Percentiles rank a stretch among this genome's conserved stretches.
These are phyloP conservation scores for Diutina pseudorugosa DNA, from an alignment of 1,139 yeast genomes.

Conservation along the genomic window DNA sequence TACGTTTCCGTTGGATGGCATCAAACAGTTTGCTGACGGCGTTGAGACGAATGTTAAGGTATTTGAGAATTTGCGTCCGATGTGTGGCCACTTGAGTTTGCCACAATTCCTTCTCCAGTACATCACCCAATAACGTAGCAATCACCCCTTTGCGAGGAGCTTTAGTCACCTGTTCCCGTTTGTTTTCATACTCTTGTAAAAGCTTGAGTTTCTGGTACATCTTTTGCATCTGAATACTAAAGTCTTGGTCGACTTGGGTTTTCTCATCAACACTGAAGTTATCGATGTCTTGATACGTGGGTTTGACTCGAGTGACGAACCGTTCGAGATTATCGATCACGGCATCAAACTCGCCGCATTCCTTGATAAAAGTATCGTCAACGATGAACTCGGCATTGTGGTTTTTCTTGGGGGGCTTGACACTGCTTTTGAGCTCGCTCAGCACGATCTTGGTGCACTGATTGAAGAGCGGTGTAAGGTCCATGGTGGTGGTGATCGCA, in stretches of 20 bases:
- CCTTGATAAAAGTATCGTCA: constrained; percentile 40
- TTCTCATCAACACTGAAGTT: constrained; percentile 35
- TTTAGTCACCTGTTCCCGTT: constrained; percentile 18
- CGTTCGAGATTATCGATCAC: constrained; percentile 26
- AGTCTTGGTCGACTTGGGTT: constrained; percentile 43
- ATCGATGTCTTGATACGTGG: constrained; percentile 30
- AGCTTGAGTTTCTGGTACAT: constrained; percentile 36
- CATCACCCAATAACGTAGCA: constrained; percentile 20
- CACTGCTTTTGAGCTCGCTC: constrained; percentile 13
- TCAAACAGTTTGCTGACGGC: constrained; percentile 23
- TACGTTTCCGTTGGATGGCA: constrained; percentile 30
- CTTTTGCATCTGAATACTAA: constrained; percentile 37
- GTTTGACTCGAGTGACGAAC: constrained; percentile 27
- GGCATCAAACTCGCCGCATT: constrained; percentile 31
- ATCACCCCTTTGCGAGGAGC: constrained; percentile 8
- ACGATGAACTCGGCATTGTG: constrained; percentile 5
- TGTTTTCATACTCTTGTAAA: constrained; percentile 39
- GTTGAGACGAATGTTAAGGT: constrained; percentile 24
- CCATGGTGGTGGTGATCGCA: constrained; percentile 9
- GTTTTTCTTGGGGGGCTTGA: constrained; percentile 5
- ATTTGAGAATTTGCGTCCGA: constrained; percentile 27
- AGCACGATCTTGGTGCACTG: constrained; percentile 36
- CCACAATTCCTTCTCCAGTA: constrained; percentile 18
- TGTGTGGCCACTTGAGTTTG: constrained; percentile 17
- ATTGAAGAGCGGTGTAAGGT: constrained; percentile 38